Evolutionary conservation across 1,284 basidiomycete genomes (phyloP).

Genomic region (Malassezia nana): DNA sequence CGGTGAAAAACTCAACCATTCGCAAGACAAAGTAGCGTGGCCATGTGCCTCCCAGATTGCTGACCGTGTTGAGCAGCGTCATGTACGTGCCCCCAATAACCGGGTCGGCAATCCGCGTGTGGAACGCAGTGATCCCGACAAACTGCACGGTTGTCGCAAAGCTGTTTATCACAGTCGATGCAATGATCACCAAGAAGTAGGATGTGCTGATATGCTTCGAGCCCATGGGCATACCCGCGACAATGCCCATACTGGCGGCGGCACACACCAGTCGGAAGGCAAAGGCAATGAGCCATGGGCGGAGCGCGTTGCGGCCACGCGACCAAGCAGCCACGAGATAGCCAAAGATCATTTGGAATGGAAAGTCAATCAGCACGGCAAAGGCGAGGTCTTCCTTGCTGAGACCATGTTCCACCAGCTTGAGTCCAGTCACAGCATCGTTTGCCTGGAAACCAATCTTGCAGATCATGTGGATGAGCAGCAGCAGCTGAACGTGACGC

Average conservation of each 20-base stretch:
- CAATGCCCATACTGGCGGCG: conserved; percentile 61
- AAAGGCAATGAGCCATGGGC: conserved; percentile 75
- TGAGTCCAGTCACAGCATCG: conserved; percentile 82
- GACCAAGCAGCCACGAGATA: conserved; percentile 89
- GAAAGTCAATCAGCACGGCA: conserved; percentile 91
- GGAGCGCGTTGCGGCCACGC: conserved; percentile 48
- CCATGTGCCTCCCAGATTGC: conserved; percentile 96
- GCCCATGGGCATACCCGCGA: conserved; percentile 67
- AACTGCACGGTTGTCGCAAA: conserved; percentile 95
- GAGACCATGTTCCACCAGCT: conserved; percentile 92
- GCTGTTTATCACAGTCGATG: conserved; percentile 72
- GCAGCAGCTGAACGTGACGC: conserved; percentile 79
- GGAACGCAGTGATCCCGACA: conserved; percentile 94
- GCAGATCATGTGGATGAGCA: conserved; percentile 76
- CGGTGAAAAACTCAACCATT: conserved; percentile 46
- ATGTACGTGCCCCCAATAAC: conserved; percentile 65
- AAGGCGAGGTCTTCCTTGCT: conserved; percentile 89
- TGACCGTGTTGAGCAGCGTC: conserved; percentile 82
- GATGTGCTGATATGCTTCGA: conserved; percentile 34
- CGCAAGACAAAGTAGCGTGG: conserved; percentile 85
- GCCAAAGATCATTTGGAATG: conserved; percentile 89
- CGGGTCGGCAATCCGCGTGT: conserved; percentile 92
- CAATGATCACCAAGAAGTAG: conserved; percentile 70
- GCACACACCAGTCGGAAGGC: conserved; percentile 73
- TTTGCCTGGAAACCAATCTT: conserved; percentile 95